Conservation (phyloP, 2,329 filamentous ascomycete genomes). For the Hyphodiscus sp. region DNA sequence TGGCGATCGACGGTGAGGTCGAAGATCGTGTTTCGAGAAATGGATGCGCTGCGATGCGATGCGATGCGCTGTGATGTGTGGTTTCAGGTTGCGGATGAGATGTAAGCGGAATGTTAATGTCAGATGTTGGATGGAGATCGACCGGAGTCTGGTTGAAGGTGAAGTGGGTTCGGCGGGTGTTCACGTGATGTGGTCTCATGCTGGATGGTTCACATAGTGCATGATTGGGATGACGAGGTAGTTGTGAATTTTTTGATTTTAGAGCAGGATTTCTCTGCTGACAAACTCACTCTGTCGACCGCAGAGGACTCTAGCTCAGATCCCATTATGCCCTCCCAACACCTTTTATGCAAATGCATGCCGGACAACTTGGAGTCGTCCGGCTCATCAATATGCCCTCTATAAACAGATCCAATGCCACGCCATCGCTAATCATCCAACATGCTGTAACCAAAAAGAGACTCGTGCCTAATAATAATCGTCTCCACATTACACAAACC, state of each 20-base stretch:
- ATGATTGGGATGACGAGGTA: neutral
- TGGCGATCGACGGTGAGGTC: too few species aligned
- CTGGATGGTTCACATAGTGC: too few species aligned
- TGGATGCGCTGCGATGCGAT: too few species aligned
- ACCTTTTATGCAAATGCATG: neutral
- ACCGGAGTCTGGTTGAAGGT: too few species aligned
- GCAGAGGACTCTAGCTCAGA: neutral
- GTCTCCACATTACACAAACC: neutral
- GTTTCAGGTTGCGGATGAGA: too few species aligned
- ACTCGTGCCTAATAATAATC: neutral
- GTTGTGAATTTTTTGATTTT: neutral
- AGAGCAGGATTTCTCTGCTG: neutral
- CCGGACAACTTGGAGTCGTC: neutral
- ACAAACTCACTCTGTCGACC: neutral
- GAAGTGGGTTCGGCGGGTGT: too few species aligned
- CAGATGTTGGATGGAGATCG: too few species aligned
- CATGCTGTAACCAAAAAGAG: neutral
- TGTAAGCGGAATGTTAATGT: too few species aligned
- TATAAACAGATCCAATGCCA: neutral
- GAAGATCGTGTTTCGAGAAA: too few species aligned
- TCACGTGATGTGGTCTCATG: too few species aligned
- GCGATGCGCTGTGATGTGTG: too few species aligned
- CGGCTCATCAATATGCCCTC: neutral
- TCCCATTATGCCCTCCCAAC: neutral
- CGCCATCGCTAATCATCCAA: neutral